Base-by-base conservation (phyloP, 805 yeast genomes). In the Suhomyces prunicola region DNA sequence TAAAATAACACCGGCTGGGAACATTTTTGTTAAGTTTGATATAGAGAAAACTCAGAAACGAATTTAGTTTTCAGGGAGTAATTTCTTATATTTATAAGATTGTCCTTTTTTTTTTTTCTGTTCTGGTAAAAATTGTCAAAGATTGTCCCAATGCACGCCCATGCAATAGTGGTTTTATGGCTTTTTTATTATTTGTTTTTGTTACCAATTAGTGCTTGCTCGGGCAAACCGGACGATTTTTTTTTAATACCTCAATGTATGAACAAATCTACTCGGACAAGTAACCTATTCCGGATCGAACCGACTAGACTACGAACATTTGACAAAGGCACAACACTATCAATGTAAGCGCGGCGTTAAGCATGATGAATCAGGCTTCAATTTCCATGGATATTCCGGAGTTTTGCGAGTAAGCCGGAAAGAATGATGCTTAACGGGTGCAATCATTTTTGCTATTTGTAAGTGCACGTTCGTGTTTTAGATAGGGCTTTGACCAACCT, bases 1-100 rank as follows among this genome's bases (percentile, higher is more conserved):
- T 69, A 85, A 77, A 71, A 85, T 85, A 76, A 85, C 89, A 74
- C 90, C 90, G 59, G 85, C 78, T 71, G 90, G 88, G 67, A 85
- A 77, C 87, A 83, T 84, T 67, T 65, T 65, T 19, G 48, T 47
- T 40, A 46, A 42, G 47, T 39, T 50, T 39, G 24, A 39, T 19
- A 19, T 39, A 39, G 24, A 39, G 42, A 39, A 39, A 39, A 39
- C 24, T 39, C 24, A 10, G 24, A 39, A 39, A 9, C 7, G 24
- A 39, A 7, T 39, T 19, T 19, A 17, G 39, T 42, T 26, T 49
- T 47, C 26, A 35, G 53, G 48, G 50, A 46, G 46, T 46, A 23
- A 48, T 47, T 39, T 23, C 50, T 50, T 52, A 50, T 56, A 54
- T 46, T 49, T 55, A 55, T 53, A 50, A 41, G 29, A 19, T 19